Conservation (phyloP, 2,329 filamentous ascomycete species). For the Sclerotinia spermophila region DNA sequence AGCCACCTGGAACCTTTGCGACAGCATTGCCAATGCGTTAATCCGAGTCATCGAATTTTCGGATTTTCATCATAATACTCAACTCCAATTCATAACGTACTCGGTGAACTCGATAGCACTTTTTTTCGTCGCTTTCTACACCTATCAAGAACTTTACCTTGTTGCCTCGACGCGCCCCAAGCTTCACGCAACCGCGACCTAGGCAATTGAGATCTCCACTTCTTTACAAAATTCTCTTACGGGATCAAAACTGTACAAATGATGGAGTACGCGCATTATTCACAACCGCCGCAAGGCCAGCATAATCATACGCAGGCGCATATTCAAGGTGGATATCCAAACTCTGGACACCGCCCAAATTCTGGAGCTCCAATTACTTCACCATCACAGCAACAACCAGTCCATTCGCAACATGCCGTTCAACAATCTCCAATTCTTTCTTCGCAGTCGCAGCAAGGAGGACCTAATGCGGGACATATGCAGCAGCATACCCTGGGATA, state of each 20-base stretch:
- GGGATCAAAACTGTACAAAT: constrained; percentile 42
- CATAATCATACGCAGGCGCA: constrained; percentile 58
- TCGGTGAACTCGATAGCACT: constrained; percentile 20
- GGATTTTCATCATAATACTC: constrained; percentile 17
- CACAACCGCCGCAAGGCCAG: constrained; percentile 56
- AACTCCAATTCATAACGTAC: constrained; percentile 19
- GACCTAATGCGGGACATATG: constrained; percentile 56
- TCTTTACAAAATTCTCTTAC: constrained; percentile 20
- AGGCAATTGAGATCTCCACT: constrained; percentile 18
- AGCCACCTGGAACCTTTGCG: constrained; percentile 29
- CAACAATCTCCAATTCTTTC: constrained; percentile 77
- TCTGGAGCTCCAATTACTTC: constrained; percentile 59
- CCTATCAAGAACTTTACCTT: constrained; percentile 22
- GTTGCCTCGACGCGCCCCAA: constrained; percentile 17
- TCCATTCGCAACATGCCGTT: constrained; percentile 57
- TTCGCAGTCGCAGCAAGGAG: constrained; percentile 69
- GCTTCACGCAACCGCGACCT: constrained; percentile 14
- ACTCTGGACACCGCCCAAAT: constrained; percentile 51
- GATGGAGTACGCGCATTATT: constrained; percentile 76
- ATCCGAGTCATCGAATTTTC: constrained; percentile 20
- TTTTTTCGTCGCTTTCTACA: constrained; percentile 16
- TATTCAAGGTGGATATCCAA: constrained; percentile 59
- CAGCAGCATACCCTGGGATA: constrained; percentile 75
- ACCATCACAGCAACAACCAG: constrained; percentile 61
- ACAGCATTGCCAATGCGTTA: constrained; percentile 26